Evolutionary conservation across 1,284 basidiomycete species (phyloP).

Genomic region (Apiotrichum sp.): DNA sequence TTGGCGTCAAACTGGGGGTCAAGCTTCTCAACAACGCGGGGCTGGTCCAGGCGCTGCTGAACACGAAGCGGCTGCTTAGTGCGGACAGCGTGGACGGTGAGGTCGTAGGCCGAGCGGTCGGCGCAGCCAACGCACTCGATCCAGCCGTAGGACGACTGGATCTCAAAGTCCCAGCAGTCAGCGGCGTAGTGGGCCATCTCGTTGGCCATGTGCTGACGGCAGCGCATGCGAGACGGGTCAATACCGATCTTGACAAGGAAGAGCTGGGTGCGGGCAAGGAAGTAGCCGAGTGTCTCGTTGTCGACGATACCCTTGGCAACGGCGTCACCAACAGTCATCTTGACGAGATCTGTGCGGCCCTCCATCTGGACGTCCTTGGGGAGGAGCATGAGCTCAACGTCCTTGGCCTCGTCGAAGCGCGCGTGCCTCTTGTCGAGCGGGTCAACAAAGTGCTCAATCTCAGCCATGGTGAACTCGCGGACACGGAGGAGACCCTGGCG

Average conservation of each 20-base stretch:
- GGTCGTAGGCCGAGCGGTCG: conserved; percentile 92
- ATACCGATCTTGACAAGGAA: conserved; percentile 93
- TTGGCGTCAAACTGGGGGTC: conserved; percentile 82
- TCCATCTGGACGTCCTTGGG: conserved; percentile 74
- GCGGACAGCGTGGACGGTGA: conserved; percentile 56
- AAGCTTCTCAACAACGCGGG: conserved; percentile 66
- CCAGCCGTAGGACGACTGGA: conserved; percentile 91
- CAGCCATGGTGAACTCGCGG: conserved; percentile 98
- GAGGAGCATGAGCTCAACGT: conserved; percentile 70
- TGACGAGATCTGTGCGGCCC: conserved; percentile 62
- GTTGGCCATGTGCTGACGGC: conserved; percentile 94
- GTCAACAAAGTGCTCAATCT: conserved; percentile 99
- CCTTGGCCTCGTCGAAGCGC: conserved; percentile 73
- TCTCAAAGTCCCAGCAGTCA: conserved; percentile 99
- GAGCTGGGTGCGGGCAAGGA: conserved; percentile 84
- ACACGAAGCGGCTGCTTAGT: conserved; percentile 67
- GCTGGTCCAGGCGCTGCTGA: conserved; percentile 76
- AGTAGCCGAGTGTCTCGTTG: conserved; percentile 97
- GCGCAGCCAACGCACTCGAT: conserved; percentile 99
- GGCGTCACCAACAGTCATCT: conserved; percentile 80
- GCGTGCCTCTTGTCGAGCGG: conserved; percentile 85
- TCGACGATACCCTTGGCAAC: conserved; percentile 80
- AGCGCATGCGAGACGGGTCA: conserved; percentile 74
- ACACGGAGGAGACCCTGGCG: conserved; percentile 93
- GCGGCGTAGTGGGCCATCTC: conserved; percentile 99